Evolutionary conservation across 495 filamentous ascomycete genomes (phyloP), one percentile per base, ranked within the genome.

Genomic region (Mytilinidion resinicola): DNA sequence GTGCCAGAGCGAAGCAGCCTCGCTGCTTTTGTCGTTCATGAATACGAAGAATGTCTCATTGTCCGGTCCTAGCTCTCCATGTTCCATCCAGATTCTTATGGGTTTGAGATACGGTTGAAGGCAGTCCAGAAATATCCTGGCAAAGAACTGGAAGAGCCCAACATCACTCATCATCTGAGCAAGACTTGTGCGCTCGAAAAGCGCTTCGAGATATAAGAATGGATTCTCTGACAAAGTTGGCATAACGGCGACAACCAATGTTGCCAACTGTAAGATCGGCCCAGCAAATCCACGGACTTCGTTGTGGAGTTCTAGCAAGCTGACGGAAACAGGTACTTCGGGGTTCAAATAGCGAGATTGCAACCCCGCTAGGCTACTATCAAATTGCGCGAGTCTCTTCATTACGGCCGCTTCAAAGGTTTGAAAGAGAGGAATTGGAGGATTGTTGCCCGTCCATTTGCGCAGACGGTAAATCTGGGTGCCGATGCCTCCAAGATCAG

Each of bases 21-120:
- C 83, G 37, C 80, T 78, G 41, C 83, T 76, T 3, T 76, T 75
- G 10, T 76, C 68, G 11, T 75, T 74, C 50, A 85, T 78, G 0
- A 73, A 72, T n/a, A 96, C 78, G 63, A 96, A 95, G 67, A 95
- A 91, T 0, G 79, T 77, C 33, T 79, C 75, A 60, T 90, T 82
- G 1, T 74, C 73, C 2, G 76, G 62, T n/a, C 78, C 74, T 11
- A 95, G 71, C 53, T 84, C 80, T 1, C 92, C 92, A 41, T 79
- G 78, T 63, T 90, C 85, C 85, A 95, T 93, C 93, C 93, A 98
- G 3, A 75, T 70, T 30, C 84, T 78, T 30, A 96, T 83, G 0
- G 90, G 89, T 11, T 81, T 82, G 30, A 92, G 77, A 68, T 96
- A 96, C 3, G 88, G 84, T 57, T 85, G 81, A 37, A 96, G 88